Conservation (phyloP, 768 basidiomycete species). For the Tricholoma bakamatsutake region DNA sequence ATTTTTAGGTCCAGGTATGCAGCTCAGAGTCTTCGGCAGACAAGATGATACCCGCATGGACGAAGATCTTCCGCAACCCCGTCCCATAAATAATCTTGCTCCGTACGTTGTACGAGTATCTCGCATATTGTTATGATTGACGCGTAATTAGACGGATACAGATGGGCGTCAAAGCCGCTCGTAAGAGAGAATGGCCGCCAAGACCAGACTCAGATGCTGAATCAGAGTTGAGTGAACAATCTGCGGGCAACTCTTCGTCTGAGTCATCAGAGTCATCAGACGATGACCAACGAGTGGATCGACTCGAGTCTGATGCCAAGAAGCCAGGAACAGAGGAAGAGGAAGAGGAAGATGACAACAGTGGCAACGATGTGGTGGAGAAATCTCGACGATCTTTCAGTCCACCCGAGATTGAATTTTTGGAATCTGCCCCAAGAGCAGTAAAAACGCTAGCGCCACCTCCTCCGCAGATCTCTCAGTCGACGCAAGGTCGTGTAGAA, state of each 20-base stretch:
- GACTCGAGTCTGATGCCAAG: slow-evolving; percentile 3
- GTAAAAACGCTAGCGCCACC: slow-evolving; percentile 2
- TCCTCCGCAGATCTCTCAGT: background rate
- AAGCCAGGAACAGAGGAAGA: background rate
- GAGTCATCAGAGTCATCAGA: slow-evolving; percentile 8
- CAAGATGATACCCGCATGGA: slow-evolving; percentile 6
- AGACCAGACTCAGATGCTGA: background rate
- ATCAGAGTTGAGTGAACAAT: slow-evolving; percentile 7
- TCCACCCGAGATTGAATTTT: slow-evolving; percentile 15
- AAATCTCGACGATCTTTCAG: slow-evolving; percentile 9
- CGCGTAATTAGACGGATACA: slow-evolving; percentile 3
- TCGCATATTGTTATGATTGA: background rate
- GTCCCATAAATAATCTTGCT: background rate
- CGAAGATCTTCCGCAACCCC: background rate
- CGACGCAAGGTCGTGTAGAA: background rate
- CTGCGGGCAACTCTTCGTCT: background rate
- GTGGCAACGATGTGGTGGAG: slow-evolving; percentile 6
- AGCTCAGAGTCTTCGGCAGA: slow-evolving; percentile 2
- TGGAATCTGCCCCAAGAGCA: slow-evolving; percentile 9
- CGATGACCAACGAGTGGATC: slow-evolving; percentile 2
- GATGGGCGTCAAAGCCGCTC: slow-evolving; percentile 14
- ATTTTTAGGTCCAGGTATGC: background rate
- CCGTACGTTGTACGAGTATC: background rate
- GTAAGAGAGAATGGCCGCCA: slow-evolving; percentile 17
- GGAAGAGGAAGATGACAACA: slow-evolving; percentile 1